Percentiles rank a stretch among this genome's conserved stretches.
Conservation (phyloP, 805 yeast species). For the Maudiozyma pseudohumilis region DNA sequence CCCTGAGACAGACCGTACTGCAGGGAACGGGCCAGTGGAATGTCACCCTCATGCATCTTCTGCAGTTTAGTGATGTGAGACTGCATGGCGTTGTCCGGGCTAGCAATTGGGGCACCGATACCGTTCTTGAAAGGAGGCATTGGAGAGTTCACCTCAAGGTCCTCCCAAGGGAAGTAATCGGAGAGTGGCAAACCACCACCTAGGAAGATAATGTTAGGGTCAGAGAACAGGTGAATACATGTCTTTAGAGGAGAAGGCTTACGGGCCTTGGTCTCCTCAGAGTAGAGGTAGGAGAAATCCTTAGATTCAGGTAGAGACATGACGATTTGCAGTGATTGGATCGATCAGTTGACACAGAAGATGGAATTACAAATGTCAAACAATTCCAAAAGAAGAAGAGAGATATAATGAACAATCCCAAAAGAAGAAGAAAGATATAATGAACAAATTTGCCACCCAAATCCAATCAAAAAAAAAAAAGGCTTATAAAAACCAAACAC, state of each 20-base stretch:
- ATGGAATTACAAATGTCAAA: no score
- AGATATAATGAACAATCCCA: no score
- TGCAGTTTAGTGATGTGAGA: conserved; percentile 28
- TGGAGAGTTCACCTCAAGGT: conserved; percentile 60
- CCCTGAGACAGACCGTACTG: conserved; percentile 90
- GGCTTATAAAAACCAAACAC: no score
- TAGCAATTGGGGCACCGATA: conserved; percentile 47
- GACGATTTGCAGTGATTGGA: neutral
- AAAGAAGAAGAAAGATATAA: no score
- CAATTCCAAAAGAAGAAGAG: no score
- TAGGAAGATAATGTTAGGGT: conserved; percentile 72
- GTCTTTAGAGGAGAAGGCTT: conserved; percentile 70
- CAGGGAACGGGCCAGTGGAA: conserved; percentile 74
- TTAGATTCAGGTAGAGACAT: conserved; percentile 40
- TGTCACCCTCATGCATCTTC: conserved; percentile 42
- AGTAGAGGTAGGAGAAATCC: conserved; percentile 65
- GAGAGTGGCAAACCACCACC: conserved; percentile 95
- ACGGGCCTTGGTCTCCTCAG: conserved; percentile 71
- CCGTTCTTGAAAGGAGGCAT: conserved; percentile 73
- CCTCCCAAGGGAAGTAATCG: conserved; percentile 87
- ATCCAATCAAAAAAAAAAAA: no score
- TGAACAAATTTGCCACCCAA: no score
- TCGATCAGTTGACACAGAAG: neutral
- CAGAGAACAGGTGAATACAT: conserved; percentile 66
- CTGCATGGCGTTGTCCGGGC: conserved; percentile 25